A percentile compares a stretch with the other conserved stretches of the same genome.
phyloP scores from a whole-genome alignment of 768 basidiomycete species.

The Tylopilus balloui region DNA sequence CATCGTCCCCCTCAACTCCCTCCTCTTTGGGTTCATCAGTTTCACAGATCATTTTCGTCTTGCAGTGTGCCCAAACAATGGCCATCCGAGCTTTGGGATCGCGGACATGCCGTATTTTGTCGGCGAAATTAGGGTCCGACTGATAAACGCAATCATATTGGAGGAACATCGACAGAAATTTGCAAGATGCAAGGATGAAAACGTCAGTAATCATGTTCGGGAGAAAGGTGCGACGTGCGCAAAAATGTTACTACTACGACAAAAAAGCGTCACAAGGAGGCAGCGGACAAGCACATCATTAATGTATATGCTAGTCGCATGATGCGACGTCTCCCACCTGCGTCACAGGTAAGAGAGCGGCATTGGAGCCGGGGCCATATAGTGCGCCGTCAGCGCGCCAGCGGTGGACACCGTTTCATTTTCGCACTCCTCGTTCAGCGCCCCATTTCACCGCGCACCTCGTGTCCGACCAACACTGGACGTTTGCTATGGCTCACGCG shows the following conservation, averaged over 20 bases:
- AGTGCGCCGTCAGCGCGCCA: constrained; percentile 26
- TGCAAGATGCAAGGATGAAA: constrained; percentile 46
- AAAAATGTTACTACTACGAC: constrained; percentile 27
- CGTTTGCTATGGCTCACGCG: constrained; percentile 66
- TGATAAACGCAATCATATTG: constrained; percentile 38
- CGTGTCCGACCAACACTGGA: constrained; percentile 80
- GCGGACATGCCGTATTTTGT: constrained; percentile 82
- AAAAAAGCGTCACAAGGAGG: constrained; percentile 55
- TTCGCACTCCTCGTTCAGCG: constrained; percentile 96
- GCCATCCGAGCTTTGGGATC: constrained; percentile 87
- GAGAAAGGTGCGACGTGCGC: constrained; percentile 30
- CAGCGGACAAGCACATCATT: constrained; percentile 46
- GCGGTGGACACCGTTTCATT: constrained; percentile 28
- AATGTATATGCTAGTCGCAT: constrained; percentile 52
- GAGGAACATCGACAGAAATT: constrained; percentile 21
- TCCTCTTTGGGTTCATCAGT: constrained; percentile 87
- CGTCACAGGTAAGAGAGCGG: constrained; percentile 62
- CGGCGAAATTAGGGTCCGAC: constrained; percentile 81
- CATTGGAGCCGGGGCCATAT: constrained; percentile 24
- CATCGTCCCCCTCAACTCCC: constrained; percentile 57
- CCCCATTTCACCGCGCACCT: constrained; percentile 94
- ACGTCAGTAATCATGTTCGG: constrained; percentile 53
- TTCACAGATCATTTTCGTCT: constrained; percentile 85
- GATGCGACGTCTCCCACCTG: constrained; percentile 47
- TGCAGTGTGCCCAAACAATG: constrained; percentile 81